These are phyloP conservation scores for Auxenochlorella pyrenoidosa DNA, from an alignment of 139 green algal genomes.

Conservation along the genomic window DNA sequence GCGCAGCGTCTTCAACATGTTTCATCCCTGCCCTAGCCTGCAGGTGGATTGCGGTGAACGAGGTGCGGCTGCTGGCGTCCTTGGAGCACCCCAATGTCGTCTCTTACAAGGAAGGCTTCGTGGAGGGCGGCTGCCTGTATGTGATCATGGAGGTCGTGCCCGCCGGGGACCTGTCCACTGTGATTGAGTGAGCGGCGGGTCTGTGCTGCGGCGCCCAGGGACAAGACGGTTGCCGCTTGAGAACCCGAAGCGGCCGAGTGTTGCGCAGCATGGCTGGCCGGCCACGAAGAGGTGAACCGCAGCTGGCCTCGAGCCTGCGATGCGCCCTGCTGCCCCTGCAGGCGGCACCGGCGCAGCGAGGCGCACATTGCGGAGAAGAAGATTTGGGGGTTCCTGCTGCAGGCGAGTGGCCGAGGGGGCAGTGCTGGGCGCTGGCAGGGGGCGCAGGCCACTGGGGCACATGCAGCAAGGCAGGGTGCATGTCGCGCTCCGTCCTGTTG, in stretches of 20 bases:
- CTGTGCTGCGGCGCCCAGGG: conserved; percentile 32
- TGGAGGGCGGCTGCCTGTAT: conserved; percentile 67
- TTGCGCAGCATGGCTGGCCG: conserved; percentile 52
- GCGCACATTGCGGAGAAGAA: conserved; percentile 1
- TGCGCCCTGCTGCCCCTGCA: conserved; percentile 61
- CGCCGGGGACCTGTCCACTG: conserved; percentile 64
- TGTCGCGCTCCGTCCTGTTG: background rate
- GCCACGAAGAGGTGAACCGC: too few species aligned
- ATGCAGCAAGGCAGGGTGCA: too few species aligned
- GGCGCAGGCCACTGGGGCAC: background rate
- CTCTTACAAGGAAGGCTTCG: conserved; percentile 59
- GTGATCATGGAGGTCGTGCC: conserved; percentile 80
- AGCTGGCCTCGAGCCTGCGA: background rate
- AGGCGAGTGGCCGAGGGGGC: background rate
- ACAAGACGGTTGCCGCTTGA: too few species aligned
- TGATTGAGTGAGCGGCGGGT: background rate
- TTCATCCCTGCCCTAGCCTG: too few species aligned
- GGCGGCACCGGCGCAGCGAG: background rate
- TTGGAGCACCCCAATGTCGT: conserved; percentile 7
- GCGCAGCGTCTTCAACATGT: too few species aligned
- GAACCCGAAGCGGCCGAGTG: conserved; percentile 24
- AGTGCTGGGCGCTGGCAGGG: background rate
- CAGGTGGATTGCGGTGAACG: conserved; percentile 30
- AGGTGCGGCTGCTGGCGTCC: conserved; percentile 18
- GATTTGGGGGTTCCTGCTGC: conserved; percentile 4